These are phyloP conservation scores for Pleurotus ostreatus DNA, from an alignment of 768 basidiomycete genomes.

Conservation along the genomic window DNA sequence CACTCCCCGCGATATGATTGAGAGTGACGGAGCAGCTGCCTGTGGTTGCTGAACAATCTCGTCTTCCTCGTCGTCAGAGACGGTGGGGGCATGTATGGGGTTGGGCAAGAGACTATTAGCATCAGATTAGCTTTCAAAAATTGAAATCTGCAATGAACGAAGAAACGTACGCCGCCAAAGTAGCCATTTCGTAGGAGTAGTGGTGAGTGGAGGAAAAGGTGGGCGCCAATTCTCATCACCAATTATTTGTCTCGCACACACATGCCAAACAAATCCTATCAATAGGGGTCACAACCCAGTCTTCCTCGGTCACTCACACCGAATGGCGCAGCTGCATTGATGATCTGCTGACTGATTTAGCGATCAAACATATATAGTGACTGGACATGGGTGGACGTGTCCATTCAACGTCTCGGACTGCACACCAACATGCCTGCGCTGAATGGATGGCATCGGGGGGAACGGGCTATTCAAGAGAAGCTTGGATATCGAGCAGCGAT, in stretches of 20 bases:
- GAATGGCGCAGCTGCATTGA: no score
- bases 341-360: constrained; percentile 7
- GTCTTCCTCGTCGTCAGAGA: constrained; percentile 57
- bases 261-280: neutral
- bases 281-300: neutral
- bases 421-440: constrained; percentile 10
- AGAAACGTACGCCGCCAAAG: constrained; percentile 68
- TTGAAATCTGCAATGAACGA: neutral
- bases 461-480: constrained; percentile 21
- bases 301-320: no score
- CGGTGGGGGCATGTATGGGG: constrained; percentile 49
- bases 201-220: neutral
- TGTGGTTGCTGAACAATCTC: constrained; percentile 19
- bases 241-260: neutral
- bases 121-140: constrained; percentile 1
- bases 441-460: constrained; percentile 23
- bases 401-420: neutral
- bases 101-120: constrained; percentile 60
- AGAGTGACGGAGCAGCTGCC: constrained; percentile 26
- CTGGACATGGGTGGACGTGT: neutral
- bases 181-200: constrained; percentile 25
- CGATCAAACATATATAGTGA: neutral
- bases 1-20: constrained; percentile 44
- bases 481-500: constrained; percentile 20
- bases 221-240: neutral